A percentile compares a stretch with the other conserved stretches of the same genome.
Conservation (phyloP, 352 stramenopile species). For the Phytophthora parvispora region DNA sequence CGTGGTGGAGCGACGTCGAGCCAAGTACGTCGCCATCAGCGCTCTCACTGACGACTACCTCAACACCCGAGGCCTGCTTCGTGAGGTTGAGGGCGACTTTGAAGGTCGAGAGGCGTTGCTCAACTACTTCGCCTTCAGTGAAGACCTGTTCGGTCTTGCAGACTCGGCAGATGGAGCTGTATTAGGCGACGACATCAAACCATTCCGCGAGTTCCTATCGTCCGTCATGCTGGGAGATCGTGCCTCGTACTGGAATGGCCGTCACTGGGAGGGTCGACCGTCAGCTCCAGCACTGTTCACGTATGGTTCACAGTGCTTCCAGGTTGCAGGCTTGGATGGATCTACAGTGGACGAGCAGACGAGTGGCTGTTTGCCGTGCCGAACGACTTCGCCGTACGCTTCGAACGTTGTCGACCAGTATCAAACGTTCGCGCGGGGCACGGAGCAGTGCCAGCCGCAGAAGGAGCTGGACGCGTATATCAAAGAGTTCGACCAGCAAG, state of each 20-base stretch:
- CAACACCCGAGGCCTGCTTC: constrained; percentile 72
- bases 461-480: constrained; percentile 85
- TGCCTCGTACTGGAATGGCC: constrained; percentile 87
- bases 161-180: constrained; percentile 37
- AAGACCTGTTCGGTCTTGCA: constrained; percentile 73
- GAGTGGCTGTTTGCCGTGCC: constrained; percentile 71
- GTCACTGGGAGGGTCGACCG: constrained; percentile 78
- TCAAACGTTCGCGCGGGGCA: constrained; percentile 39
- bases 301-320: constrained; percentile 71
- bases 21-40: constrained; percentile 96
- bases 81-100: constrained; percentile 86
- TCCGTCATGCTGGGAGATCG: constrained; percentile 53
- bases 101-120: constrained; percentile 79
- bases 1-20: constrained; percentile 90
- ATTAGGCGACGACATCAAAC: constrained; percentile 43
- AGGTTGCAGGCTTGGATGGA: constrained; percentile 50
- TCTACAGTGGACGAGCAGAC: constrained; percentile 18
- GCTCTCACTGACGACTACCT: constrained; percentile 93
- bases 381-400: constrained; percentile 64
- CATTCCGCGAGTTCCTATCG: constrained; percentile 67
- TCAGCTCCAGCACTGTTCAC: constrained; percentile 75
- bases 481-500: constrained; percentile 86
- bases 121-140: constrained; percentile 77
- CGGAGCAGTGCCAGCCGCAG: constrained; percentile 62
- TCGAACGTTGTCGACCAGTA: constrained; percentile 52